These are phyloP conservation scores for Umbelopsis sp. DNA, from an alignment of 192 early-diverging fungal genomes.

Conservation along the genomic window DNA sequence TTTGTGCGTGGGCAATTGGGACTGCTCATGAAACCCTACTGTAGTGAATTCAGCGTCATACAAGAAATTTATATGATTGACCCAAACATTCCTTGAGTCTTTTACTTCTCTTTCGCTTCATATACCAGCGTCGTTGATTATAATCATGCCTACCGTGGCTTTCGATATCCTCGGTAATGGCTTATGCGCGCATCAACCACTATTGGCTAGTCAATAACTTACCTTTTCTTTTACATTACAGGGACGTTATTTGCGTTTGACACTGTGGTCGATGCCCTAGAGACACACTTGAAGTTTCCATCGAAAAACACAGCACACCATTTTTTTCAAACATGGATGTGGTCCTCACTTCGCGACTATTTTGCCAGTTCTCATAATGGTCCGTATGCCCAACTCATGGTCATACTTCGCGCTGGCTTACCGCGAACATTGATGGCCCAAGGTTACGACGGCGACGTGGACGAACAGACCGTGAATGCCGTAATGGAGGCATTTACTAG, in stretches of 20 bases:
- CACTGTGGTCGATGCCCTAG: conserved; percentile 12
- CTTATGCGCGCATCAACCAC: background rate
- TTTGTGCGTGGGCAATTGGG: background rate
- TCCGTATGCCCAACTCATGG: conserved; percentile 22
- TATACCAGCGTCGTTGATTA: background rate
- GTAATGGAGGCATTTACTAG: conserved; percentile 28
- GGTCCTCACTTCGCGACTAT: conserved; percentile 25
- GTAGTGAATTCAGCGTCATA: too few relatives aligned
- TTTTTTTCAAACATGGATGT: conserved; percentile 27
- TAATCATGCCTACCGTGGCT: conserved; percentile 31
- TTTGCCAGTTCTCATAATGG: conserved; percentile 33
- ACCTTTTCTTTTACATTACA: background rate
- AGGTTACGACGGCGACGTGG: background rate
- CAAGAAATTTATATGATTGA: background rate
- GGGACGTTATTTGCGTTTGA: conserved; percentile 31
- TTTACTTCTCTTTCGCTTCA: background rate
- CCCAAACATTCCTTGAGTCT: background rate
- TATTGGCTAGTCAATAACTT: background rate
- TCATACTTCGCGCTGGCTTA: conserved; percentile 13
- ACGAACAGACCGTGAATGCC: background rate
- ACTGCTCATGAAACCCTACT: background rate
- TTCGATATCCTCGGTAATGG: conserved; percentile 35
- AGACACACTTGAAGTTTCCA: background rate
- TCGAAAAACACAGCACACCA: background rate
- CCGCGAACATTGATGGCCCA: background rate